A percentile compares a stretch with the other conserved stretches of the same genome.
Conservation (phyloP, 78 protist genomes). For the Mantamonas sphyraenae region DNA sequence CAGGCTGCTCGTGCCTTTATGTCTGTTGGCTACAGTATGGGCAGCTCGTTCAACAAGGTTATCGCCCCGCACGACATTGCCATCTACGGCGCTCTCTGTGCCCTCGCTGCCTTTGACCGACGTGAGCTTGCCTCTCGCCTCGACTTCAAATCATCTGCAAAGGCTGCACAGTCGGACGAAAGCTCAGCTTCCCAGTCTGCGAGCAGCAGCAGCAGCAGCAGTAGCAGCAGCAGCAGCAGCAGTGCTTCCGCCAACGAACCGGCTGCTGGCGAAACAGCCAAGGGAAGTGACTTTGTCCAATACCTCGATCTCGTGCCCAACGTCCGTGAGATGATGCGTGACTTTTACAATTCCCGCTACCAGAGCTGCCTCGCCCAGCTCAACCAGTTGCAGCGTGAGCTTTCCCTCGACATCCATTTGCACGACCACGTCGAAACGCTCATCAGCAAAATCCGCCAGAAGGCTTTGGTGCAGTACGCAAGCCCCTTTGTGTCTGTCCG, state of each 20-base stretch:
- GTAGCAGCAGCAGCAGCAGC: no score
- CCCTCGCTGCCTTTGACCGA: slow-evolving; percentile 78
- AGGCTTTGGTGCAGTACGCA: slow-evolving; percentile 68
- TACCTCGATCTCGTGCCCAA: slow-evolving; percentile 62
- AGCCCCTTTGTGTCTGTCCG: slow-evolving; percentile 62
- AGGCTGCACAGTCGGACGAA: slow-evolving; percentile 12
- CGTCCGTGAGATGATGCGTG: slow-evolving; percentile 42
- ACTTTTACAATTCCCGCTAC: slow-evolving; percentile 47
- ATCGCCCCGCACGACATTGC: slow-evolving; percentile 66
- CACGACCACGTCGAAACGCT: slow-evolving; percentile 55
- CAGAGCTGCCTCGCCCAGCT: slow-evolving; percentile 50
- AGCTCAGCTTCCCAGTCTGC: no score
- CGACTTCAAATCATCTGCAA: not conserved
- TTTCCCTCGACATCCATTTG: slow-evolving; percentile 57
- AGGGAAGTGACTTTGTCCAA: slow-evolving; percentile 57
- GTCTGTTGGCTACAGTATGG: slow-evolving; percentile 28
- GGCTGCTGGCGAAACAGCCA: no score
- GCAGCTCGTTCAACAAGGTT: slow-evolving; percentile 28
- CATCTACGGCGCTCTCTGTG: slow-evolving; percentile 66
- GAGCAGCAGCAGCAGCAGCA: no score
- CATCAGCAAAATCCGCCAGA: slow-evolving; percentile 36
- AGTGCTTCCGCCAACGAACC: no score
- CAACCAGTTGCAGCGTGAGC: slow-evolving; percentile 21
- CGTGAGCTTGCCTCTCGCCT: slow-evolving; percentile 29
- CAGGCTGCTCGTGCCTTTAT: slow-evolving; percentile 51